Percentiles rank a stretch among this genome's conserved stretches.
Evolutionary conservation across 2,329 filamentous ascomycete species (phyloP).

Genomic region (Paraphaeosphaeria minitans): DNA sequence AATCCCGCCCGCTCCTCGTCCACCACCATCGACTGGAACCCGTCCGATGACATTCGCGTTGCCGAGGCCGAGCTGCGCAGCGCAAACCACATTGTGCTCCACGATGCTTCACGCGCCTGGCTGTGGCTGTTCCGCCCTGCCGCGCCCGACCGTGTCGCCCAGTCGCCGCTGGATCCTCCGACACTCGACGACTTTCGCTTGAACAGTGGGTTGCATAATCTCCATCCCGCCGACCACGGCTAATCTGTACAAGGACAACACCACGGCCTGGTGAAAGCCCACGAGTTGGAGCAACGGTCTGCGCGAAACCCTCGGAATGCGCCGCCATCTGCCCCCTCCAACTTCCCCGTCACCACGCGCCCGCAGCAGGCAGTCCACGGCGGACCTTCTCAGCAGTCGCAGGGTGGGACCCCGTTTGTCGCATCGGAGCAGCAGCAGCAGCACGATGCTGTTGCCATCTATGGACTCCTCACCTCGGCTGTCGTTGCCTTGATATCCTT

Average conservation of each 20-base stretch:
- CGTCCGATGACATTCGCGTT: slow-evolving; percentile 36
- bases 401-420: slow-evolving; percentile 22
- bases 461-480: slow-evolving; percentile 47
- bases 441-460: slow-evolving; percentile 40
- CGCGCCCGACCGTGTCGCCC: slow-evolving; percentile 28
- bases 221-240: slow-evolving; percentile 3
- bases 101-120: slow-evolving; percentile 39
- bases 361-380: slow-evolving; percentile 27
- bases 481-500: slow-evolving; percentile 44
- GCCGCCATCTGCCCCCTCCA: slow-evolving; percentile 20
- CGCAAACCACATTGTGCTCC: slow-evolving; percentile 33
- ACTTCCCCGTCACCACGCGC: slow-evolving; percentile 25
- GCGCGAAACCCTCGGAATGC: slow-evolving; percentile 29
- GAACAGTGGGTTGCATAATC: slow-evolving; percentile 29
- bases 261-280: slow-evolving; percentile 38
- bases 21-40: slow-evolving; percentile 21
- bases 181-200: slow-evolving; percentile 36
- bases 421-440: slow-evolving; percentile 31
- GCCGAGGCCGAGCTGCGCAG: slow-evolving; percentile 39
- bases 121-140: slow-evolving; percentile 43
- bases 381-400: slow-evolving; percentile 24
- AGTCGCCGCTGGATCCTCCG: slow-evolving; percentile 30
- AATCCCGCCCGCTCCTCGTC: slow-evolving; percentile 20
- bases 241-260: slow-evolving; percentile 40
- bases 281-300: slow-evolving; percentile 40